phyloP scores from a whole-genome alignment of 2,329 filamentous ascomycete species.

The Berkeleyomyces rouxiae region DNA sequence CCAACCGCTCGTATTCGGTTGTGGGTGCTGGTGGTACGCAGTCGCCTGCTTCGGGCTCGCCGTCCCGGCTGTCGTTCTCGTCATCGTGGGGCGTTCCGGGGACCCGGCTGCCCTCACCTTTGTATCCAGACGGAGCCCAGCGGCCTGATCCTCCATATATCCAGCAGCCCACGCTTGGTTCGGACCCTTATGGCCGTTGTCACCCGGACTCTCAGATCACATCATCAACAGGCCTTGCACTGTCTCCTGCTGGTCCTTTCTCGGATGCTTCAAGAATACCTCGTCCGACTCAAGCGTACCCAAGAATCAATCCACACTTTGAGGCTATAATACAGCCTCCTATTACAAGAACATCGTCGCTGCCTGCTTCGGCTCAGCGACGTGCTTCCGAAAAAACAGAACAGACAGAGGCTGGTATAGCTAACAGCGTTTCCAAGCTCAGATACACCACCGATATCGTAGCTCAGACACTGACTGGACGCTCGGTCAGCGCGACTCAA shows the following conservation, averaged over 20 bases:
- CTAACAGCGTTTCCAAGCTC: not conserved
- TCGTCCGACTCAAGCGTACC: not conserved
- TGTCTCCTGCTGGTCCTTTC: not conserved
- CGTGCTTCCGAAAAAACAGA: not conserved
- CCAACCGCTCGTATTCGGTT: not conserved
- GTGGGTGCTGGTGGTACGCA: not conserved
- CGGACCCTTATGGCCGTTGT: not conserved
- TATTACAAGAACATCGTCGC: not conserved
- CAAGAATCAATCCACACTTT: not conserved
- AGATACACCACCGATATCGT: not conserved
- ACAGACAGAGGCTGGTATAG: not conserved
- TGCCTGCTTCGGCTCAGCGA: not conserved
- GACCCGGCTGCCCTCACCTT: not conserved
- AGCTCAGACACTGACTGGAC: not conserved
- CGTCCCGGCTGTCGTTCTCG: not conserved
- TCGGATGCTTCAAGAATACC: not conserved
- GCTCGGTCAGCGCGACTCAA: not conserved
- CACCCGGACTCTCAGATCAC: not conserved
- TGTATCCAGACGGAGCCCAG: not conserved
- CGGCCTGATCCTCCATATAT: not conserved
- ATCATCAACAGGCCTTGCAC: not conserved
- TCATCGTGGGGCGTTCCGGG: not conserved
- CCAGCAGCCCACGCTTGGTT: not conserved
- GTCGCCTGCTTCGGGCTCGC: not conserved
- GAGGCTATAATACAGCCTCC: not conserved